Conservation (phyloP, 495 filamentous ascomycete genomes). For the Tuber indicum region DNA sequence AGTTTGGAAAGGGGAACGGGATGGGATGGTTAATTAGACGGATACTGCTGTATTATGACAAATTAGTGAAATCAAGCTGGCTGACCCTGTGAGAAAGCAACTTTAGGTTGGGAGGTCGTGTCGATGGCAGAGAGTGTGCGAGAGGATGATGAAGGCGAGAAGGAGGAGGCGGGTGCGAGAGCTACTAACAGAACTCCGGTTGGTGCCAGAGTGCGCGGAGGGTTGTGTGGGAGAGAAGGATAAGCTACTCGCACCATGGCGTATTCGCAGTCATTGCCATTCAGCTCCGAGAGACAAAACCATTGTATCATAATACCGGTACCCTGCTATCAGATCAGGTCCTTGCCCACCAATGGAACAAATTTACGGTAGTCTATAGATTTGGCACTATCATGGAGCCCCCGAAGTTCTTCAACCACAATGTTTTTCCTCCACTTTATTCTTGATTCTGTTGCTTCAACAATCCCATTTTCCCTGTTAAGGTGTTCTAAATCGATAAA, state of each 20-base stretch:
- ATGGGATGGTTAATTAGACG: neutral
- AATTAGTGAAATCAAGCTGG: constrained; percentile 2
- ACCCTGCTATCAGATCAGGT: neutral
- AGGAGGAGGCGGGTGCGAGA: neutral
- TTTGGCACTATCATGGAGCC: neutral
- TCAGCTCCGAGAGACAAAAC: neutral
- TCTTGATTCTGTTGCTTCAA: neutral
- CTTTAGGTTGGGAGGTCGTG: neutral
- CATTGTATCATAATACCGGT: neutral
- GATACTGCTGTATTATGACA: neutral
- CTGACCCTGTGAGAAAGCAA: constrained; percentile 4
- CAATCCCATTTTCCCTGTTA: neutral
- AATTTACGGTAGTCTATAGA: neutral
- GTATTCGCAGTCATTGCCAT: neutral
- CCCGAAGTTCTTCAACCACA: neutral
- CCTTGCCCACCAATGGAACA: neutral
- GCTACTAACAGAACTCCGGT: neutral
- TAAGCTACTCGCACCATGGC: neutral
- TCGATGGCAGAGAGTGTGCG: neutral
- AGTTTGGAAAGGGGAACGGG: neutral
- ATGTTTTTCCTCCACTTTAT: neutral
- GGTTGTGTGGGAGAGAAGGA: neutral
- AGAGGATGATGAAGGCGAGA: neutral
- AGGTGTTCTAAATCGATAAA: neutral
- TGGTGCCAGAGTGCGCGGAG: neutral